Evolutionary conservation across 75 land plant species (phyloP).

Genomic region (Sequoia sempervirens): DNA sequence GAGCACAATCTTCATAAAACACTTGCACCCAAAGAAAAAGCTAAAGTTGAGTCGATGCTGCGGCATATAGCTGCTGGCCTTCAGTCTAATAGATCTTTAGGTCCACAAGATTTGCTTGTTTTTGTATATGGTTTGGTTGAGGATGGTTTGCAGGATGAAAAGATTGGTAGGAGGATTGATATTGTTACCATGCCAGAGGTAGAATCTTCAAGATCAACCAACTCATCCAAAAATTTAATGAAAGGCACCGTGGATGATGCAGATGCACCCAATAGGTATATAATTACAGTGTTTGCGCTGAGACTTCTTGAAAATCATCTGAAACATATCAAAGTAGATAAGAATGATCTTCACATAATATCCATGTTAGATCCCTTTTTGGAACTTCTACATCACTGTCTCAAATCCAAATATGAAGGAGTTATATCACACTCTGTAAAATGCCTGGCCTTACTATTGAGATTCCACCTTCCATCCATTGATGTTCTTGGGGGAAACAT

Average conservation of each 20-base stretch:
- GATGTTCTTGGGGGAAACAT: constrained; percentile 42
- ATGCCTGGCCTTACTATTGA: constrained; percentile 54
- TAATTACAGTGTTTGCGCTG: constrained; percentile 75
- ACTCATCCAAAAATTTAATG: background rate
- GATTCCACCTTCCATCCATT: constrained; percentile 71
- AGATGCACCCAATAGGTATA: constrained; percentile 12
- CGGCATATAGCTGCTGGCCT: constrained; percentile 67
- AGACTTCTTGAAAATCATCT: constrained; percentile 46
- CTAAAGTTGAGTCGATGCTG: constrained; percentile 62
- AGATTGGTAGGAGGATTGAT: background rate
- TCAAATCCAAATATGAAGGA: constrained; percentile 73
- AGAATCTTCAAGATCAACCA: constrained; percentile 6
- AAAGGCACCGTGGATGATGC: background rate
- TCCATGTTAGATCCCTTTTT: constrained; percentile 84
- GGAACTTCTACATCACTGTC: constrained; percentile 40
- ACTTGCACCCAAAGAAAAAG: constrained; percentile 51
- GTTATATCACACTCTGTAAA: constrained; percentile 57
- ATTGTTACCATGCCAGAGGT: background rate
- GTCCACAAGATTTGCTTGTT: constrained; percentile 58
- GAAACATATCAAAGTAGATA: constrained; percentile 48
- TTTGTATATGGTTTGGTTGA: constrained; percentile 67
- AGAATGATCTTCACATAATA: constrained; percentile 41
- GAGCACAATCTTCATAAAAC: constrained; percentile 39
- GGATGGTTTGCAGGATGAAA: constrained; percentile 40
- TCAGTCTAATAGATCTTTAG: constrained; percentile 61